These are phyloP conservation scores for Saturnispora dispora DNA, from an alignment of 805 yeast species.

Conservation along the genomic window DNA sequence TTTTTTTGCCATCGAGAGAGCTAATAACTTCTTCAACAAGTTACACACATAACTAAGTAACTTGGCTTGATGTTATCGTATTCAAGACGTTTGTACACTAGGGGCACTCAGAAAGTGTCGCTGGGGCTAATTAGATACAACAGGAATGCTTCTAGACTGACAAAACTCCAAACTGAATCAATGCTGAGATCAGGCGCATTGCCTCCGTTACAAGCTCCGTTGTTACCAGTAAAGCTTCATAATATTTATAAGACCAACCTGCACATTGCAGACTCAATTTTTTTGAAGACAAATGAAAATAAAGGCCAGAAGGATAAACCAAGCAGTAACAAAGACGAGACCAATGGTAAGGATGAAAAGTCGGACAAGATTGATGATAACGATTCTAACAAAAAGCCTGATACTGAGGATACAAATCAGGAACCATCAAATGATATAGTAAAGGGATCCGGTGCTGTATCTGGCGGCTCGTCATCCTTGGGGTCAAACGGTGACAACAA, in stretches of 20 bases:
- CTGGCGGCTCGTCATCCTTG: conserved; percentile 15
- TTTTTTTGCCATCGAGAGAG: conserved; percentile 2
- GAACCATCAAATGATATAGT: background rate
- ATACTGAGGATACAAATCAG: background rate
- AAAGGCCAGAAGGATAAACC: background rate
- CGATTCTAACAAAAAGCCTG: background rate
- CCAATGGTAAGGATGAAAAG: conserved; percentile 1
- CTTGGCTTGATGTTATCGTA: background rate
- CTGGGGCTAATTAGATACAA: background rate
- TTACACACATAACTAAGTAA: background rate
- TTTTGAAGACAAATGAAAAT: conserved; percentile 1
- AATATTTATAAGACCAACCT: background rate
- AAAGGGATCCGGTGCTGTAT: background rate
- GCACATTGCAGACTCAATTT: background rate
- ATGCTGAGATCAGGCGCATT: conserved; percentile 3
- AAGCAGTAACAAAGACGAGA: conserved; percentile 6
- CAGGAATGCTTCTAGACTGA: conserved; percentile 10
- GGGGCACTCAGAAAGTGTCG: background rate
- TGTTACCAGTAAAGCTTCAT: background rate
- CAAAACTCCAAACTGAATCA: conserved; percentile 14
- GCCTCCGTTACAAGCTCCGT: background rate
- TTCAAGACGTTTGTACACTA: background rate
- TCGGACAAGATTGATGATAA: background rate
- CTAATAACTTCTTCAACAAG: background rate
- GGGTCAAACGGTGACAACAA: conserved; percentile 24